Evolutionary conservation across 2,329 filamentous ascomycete genomes (phyloP), one percentile per base, ranked within the genome.

Genomic region (Alternaria sp.): DNA sequence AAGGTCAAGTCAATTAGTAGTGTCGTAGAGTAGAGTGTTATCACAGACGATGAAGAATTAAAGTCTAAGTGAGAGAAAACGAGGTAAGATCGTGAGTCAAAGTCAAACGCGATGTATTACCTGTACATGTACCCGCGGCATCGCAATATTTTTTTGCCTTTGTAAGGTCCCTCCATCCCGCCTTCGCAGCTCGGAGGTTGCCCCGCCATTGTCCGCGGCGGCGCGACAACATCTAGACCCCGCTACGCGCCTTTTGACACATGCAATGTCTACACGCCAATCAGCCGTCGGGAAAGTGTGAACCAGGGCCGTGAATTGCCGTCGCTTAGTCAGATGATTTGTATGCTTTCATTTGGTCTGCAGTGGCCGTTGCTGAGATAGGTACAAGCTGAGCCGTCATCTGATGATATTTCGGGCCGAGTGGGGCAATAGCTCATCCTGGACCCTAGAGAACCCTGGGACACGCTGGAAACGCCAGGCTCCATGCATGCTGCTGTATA

Each of bases 61-160:
- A 36, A 49, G 52, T 56, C 57, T 16, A 44, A 50, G 32, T 36
- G 18, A 30, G 45, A 43, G 50, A 68, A 56, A 45, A 38, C 32
- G 54, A 45, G 49, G 57, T 44, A 46, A 51, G 57, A 63, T 67
- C 57, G 59, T 60, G 55, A 56, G 63, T 56, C 65, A 70, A 68
- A 67, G 57, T 66, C 64, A 63, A 64, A 34, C 52, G 36, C 38
- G 30, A 65, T 70, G 63, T 64, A 70, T 71, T 66, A 69, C 67
- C 57, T 63, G 53, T 65, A 68, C 59, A 72, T 62, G 59, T 50
- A 50, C 44, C 61, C 50, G 59, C 61, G 60, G 65, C 65, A 72
- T 72, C 67, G 68, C 53, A 64, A 64, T 71, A 71, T 70, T 71
- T 72, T 72, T 72, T 71, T 71, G 59, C 68, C 61, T 55, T 65